Conservation (phyloP, 2,329 filamentous ascomycete species). For the Volutella citrinella region DNA sequence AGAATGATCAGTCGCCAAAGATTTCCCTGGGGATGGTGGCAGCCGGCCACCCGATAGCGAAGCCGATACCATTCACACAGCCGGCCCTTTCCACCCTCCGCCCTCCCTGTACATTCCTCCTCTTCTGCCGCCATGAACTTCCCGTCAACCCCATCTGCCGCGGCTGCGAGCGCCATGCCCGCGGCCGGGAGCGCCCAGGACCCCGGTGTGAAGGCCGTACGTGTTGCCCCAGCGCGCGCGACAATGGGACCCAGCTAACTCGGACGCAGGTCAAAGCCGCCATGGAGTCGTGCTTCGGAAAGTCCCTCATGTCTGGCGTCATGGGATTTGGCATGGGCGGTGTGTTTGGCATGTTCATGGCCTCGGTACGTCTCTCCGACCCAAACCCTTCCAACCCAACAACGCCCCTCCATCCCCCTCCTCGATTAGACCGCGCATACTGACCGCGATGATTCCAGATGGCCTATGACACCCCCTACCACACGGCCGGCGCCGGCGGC, state of each 20-base stretch:
- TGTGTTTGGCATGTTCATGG: conserved; percentile 96
- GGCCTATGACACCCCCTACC: conserved; percentile 94
- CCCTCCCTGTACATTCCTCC: background rate
- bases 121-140: conserved; percentile 35
- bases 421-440: background rate
- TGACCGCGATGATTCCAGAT: conserved; percentile 74
- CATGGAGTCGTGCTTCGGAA: conserved; percentile 91
- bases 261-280: conserved; percentile 67
- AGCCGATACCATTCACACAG: no score
- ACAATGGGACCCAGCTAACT: no score
- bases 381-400: no score
- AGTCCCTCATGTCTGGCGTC: conserved; percentile 83
- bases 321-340: conserved; percentile 95
- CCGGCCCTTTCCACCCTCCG: conserved; percentile 9
- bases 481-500: conserved; percentile 41
- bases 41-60: no score
- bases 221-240: conserved; percentile 23
- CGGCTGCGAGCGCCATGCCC: conserved; percentile 19
- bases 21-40: conserved; percentile 18
- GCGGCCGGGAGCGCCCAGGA: conserved; percentile 40
- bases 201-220: conserved; percentile 49
- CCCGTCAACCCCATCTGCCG: conserved; percentile 28
- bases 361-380: conserved; percentile 70
- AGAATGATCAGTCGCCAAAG: conserved; percentile 36
- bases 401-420: conserved; percentile 4